phyloP scores from a whole-genome alignment of 768 basidiomycete species.

The Guyanaporus albipodus region DNA sequence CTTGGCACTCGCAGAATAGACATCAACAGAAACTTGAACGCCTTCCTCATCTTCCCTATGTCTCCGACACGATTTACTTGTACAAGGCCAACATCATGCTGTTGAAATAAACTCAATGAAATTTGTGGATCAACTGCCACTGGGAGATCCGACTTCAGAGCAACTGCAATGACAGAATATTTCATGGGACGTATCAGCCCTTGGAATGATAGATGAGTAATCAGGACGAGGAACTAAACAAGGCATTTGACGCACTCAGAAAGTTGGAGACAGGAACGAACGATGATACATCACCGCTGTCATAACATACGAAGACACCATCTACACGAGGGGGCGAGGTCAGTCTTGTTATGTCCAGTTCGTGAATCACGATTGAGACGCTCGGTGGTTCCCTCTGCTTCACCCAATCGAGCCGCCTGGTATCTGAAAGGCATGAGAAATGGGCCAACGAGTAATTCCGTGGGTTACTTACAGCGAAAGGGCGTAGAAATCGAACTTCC shows the following conservation, averaged over 20 bases:
- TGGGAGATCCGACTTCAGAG: slow-evolving; percentile 80
- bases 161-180: slow-evolving; percentile 70
- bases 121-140: slow-evolving; percentile 53
- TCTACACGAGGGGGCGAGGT: slow-evolving; percentile 58
- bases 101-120: slow-evolving; percentile 47
- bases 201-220: slow-evolving; percentile 28
- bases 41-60: slow-evolving; percentile 66
- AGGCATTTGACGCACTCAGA: slow-evolving; percentile 52
- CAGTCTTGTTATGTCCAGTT: slow-evolving; percentile 55
- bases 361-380: slow-evolving; percentile 49
- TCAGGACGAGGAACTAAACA: slow-evolving; percentile 3
- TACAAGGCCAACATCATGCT: slow-evolving; percentile 74
- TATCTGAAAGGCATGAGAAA: slow-evolving; percentile 32
- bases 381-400: slow-evolving; percentile 41
- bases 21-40: slow-evolving; percentile 72
- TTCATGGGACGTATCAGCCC: slow-evolving; percentile 55
- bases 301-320: slow-evolving; percentile 85
- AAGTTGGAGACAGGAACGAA: slow-evolving; percentile 64
- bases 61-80: slow-evolving; percentile 61
- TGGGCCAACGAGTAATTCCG: not conserved
- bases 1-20: slow-evolving; percentile 50
- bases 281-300: slow-evolving; percentile 59
- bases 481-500: slow-evolving; percentile 34
- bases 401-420: slow-evolving; percentile 30
- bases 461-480: slow-evolving; percentile 37